Evolutionary conservation across 2,329 filamentous ascomycete genomes (phyloP), one percentile per base, ranked within the genome.

Genomic region (Pseudohalonectria lignicola): DNA sequence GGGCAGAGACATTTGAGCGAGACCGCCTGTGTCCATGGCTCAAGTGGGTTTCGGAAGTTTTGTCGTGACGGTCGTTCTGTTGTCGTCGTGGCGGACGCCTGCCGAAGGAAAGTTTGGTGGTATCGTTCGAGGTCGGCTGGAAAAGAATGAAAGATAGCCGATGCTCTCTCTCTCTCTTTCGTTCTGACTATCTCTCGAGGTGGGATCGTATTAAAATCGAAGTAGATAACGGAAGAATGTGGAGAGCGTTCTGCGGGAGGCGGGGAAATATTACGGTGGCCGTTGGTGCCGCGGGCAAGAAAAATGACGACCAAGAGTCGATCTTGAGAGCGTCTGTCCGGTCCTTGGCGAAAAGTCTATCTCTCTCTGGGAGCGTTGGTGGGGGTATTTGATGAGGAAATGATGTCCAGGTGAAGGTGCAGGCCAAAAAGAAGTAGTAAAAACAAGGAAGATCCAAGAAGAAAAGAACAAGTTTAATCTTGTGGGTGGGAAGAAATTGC

Each of bases 1-100:
- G n/a, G n/a, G n/a, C n/a, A n/a, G 90, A 69, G 86, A 85, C 90
- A 96, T 96, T 76, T 93, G 87, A 92, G 87, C 82, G 71, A 94
- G 86, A 92, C 87, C 86, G 76, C 90, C 90, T 77, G 90, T 81
- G 90, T 94, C 83, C 82, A 93, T 81, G 50, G 62, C 65, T 71
- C 67, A 64, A 55, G 50, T 39, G 41, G 43, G 20, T 34, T 26
- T n/a, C n/a, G n/a, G n/a, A n/a, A n/a, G n/a, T n/a, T n/a, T 13
- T 12, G 30, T 37, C 26, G 26, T 18, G 28, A 23, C 35, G 28
- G 31, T 20, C 11, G 19, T 31, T 7, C n/a, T 37, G 26, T 25
- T 17, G 23, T 36, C 34, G 19, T 19, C 23, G 23, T 25, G n/a
- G n/a, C n/a, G n/a, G n/a, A n/a, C n/a, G n/a, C n/a, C n/a, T n/a